Evolutionary conservation across 495 filamentous ascomycete species (phyloP).

Genomic region (Podospora tetraspora): DNA sequence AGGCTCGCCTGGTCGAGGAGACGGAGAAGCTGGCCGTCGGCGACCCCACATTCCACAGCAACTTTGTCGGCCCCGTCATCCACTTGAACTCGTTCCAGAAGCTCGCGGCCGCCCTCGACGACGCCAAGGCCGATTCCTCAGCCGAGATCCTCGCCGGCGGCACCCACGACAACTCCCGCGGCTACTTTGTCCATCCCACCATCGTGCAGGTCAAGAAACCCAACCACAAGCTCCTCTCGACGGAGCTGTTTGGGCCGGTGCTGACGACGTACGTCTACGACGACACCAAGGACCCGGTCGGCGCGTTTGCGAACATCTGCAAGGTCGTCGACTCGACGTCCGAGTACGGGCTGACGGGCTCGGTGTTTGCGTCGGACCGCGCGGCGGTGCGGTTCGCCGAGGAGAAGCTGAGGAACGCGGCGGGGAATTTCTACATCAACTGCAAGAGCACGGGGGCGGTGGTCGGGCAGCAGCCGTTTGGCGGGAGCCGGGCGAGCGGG

Average conservation of each 20-base stretch:
- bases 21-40: slow-evolving; percentile 63
- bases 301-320: slow-evolving; percentile 52
- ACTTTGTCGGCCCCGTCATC: slow-evolving; percentile 77
- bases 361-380: slow-evolving; percentile 71
- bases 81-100: slow-evolving; percentile 66
- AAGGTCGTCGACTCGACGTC: slow-evolving; percentile 57
- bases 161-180: slow-evolving; percentile 59
- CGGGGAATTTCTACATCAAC: slow-evolving; percentile 91
- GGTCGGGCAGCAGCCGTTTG: slow-evolving; percentile 89
- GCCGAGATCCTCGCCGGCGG: slow-evolving; percentile 64
- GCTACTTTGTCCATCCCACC: slow-evolving; percentile 70
- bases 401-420: slow-evolving; percentile 67
- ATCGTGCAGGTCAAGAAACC: slow-evolving; percentile 60
- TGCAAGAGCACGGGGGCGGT: slow-evolving; percentile 90
- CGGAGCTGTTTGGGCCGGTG: slow-evolving; percentile 75
- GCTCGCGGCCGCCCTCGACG: slow-evolving; percentile 61
- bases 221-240: slow-evolving; percentile 58
- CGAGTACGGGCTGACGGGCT: slow-evolving; percentile 74
- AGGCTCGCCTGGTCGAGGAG: slow-evolving; percentile 55
- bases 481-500: slow-evolving; percentile 76
- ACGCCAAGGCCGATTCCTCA: slow-evolving; percentile 58
- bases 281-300: slow-evolving; percentile 50
- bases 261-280: slow-evolving; percentile 67
- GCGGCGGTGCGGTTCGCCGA: slow-evolving; percentile 61
- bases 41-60: slow-evolving; percentile 59